Conservation (phyloP, 768 basidiomycete species). For the Cytidiella melzeri region DNA sequence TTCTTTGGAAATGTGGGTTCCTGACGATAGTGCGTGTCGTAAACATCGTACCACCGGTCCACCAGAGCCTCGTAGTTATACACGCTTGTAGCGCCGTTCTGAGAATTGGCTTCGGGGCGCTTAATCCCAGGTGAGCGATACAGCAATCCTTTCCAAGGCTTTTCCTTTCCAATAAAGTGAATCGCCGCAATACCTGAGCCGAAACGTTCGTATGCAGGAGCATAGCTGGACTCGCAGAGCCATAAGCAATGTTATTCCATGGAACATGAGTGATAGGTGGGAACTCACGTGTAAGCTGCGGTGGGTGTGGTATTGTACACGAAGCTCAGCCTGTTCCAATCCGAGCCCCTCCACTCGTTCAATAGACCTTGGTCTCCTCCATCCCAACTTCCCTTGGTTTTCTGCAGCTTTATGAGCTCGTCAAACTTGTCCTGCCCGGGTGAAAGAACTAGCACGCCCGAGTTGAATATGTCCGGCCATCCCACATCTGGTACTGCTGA, state of each 20-base stretch:
- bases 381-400: conserved; percentile 85
- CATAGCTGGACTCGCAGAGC: conserved; percentile 56
- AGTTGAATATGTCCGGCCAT: conserved; percentile 99
- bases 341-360: conserved; percentile 84
- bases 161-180: conserved; percentile 94
- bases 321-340: conserved; percentile 95
- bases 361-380: conserved; percentile 98
- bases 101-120: conserved; percentile 25
- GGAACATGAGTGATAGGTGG: neutral
- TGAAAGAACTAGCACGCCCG: conserved; percentile 84
- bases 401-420: conserved; percentile 62
- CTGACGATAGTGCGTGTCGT: conserved; percentile 81
- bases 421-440: conserved; percentile 82
- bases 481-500: conserved; percentile 95
- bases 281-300: conserved; percentile 87
- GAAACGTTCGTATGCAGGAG: conserved; percentile 93
- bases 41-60: conserved; percentile 87
- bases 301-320: conserved; percentile 98
- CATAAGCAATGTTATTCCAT: conserved; percentile 11
- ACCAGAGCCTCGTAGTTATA: conserved; percentile 80
- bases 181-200: conserved; percentile 81
- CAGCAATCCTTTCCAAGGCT: conserved; percentile 83
- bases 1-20: conserved; percentile 35
- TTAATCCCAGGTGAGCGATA: conserved; percentile 57
- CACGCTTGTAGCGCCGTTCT: conserved; percentile 36